Evolutionary conservation across 345 rosid species (phyloP).

Genomic region (Euclidium syriacum): DNA sequence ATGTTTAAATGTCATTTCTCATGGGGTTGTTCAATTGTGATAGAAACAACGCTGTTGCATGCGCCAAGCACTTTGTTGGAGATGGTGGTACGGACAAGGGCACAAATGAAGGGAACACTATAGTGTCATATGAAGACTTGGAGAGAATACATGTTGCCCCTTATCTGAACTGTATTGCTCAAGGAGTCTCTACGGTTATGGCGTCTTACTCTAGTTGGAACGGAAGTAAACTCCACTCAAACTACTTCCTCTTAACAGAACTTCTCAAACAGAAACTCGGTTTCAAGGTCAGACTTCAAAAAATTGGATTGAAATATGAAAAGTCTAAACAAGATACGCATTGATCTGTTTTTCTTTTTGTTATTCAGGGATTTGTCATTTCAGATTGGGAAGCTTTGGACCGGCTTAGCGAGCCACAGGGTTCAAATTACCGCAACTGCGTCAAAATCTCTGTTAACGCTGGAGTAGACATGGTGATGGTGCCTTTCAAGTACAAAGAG

Average conservation of each 20-base stretch:
- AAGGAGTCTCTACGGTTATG: constrained; percentile 81
- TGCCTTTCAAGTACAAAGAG: constrained; percentile 52
- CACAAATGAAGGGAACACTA: constrained; percentile 70
- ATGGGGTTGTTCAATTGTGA: constrained; percentile 23
- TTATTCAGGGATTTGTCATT: constrained; percentile 62
- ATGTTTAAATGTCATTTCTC: no score
- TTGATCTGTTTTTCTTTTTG: not conserved
- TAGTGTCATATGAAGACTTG: constrained; percentile 49
- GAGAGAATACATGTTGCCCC: constrained; percentile 76
- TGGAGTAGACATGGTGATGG: constrained; percentile 96
- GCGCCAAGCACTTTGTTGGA: constrained; percentile 96
- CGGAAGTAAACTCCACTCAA: constrained; percentile 54
- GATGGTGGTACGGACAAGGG: constrained; percentile 85
- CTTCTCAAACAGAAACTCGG: constrained; percentile 68
- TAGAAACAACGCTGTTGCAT: constrained; percentile 71
- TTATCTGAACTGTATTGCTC: constrained; percentile 61
- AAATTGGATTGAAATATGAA: constrained; percentile 25
- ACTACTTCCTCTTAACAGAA: constrained; percentile 68
- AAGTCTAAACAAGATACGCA: not conserved
- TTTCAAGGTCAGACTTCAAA: constrained; percentile 77
- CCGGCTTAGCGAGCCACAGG: constrained; percentile 50
- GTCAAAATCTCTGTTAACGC: constrained; percentile 66
- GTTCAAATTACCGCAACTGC: constrained; percentile 57
- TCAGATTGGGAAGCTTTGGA: constrained; percentile 85
- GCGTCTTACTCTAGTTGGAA: constrained; percentile 92